Base-by-base conservation (phyloP, 2,329 filamentous ascomycete species). In the Corniculantispora saksenae region DNA sequence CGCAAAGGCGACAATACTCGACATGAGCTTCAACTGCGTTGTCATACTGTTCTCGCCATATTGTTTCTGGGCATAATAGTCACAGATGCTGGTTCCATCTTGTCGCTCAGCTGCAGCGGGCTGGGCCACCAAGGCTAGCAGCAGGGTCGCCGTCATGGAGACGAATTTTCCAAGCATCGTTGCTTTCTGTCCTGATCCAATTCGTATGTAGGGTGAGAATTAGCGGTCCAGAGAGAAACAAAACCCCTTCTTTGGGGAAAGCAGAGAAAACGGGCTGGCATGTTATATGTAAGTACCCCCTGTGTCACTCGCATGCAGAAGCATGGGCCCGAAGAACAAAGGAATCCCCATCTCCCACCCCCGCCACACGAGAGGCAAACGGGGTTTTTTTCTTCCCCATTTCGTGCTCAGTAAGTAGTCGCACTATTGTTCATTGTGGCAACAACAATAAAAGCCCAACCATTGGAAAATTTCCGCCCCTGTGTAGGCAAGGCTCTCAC, bases 1-100 rank as follows among this genome's bases (percentile, higher is more conserved):
- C 2, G 74, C 74, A 21, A 72, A 68, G 2, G 73, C 67, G 32
- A 76, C 67, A 55, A 76, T 74, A 47, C 68, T 67, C 55, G 75
- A 67, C 65, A 76, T 72, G 50, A 76, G 67, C 38, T 64, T 68
- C 32, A 69, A 61, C 53, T 75, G 74, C 32, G 15, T 71, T 73
- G 1, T 67, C 68, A 9, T 69, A 50, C 69, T 72, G 55, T 67
- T 73, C 13, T 63, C 65, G 5, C 72, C 72, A 60, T 69, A 76
- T 6, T 55, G 61, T 13, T 64, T 48, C 6, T 67, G 58, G 3
- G 74, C 72, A 58, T 76, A 76, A 58, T 72, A 76, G 62, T 76
- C 74, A 63, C 74, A 76, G 27, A 75, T 72, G 29, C 25, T 48
- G n/a, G 21, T 43, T 1, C 15, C 35, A 23, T 40, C 43, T 10